Base-by-base conservation (phyloP, 805 yeast species). In the Sungouiozyma intestinalis region DNA sequence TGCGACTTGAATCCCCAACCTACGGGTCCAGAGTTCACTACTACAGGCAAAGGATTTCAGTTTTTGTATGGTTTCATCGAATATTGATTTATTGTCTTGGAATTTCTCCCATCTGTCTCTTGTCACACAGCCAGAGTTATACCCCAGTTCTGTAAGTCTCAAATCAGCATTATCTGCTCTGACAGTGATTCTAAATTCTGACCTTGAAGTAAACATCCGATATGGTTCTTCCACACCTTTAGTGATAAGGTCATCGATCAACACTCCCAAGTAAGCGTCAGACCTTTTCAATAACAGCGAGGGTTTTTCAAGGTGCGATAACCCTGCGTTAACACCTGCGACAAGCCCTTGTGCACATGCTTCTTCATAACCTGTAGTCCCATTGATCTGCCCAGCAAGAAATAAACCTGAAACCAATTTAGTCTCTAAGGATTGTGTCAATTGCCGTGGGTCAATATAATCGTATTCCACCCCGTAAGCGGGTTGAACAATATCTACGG, bases 401-500 rank as follows among this genome's bases (percentile, higher is more conserved):
- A 65, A 92, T 32, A 92, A 63, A 0, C 97, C 97, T 9, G 71
- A 64, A 2, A 92, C 77, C 3, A 73, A 61, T 53, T 85, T 87
- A 0, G 97, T 85, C 55, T 90, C 95, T 38, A 92, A 63, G 0
- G 94, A 83, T 36, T 69, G 72, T 41, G 71, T 71, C 43, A 92
- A 68, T 55, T 88, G 95, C 48, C 95, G 72, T 2, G 99, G 98
- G 55, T 92, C 96, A 21, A 92, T 81, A 58, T 85, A 92, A 56
- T 92, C 98, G 58, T 92, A 92, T 62, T 92, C 98, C 2, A 92
- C 98, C n/a, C 99, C 99, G 58, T 92, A 92, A 0, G 97, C 99
- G 0, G 97, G 96, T 57, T 88, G 96, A 11, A 81, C 58, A 84
- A 92, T 85, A n/a, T 65, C 68, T 0, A 83, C 96, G 49, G 84